These are phyloP conservation scores for Daedaleopsis nitida DNA, from an alignment of 768 basidiomycete genomes.

Conservation along the genomic window DNA sequence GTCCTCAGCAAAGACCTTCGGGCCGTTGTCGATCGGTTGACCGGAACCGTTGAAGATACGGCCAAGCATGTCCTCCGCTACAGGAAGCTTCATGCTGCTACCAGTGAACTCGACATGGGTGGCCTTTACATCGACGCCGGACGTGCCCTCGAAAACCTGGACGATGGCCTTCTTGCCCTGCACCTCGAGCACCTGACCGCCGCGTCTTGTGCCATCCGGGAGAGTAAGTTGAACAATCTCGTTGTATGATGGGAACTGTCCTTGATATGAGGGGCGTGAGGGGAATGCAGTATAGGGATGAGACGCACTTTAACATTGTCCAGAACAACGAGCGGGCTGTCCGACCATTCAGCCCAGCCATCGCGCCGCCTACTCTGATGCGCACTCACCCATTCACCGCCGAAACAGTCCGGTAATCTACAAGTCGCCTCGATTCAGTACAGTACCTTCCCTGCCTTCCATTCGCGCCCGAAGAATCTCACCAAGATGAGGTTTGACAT, in stretches of 20 bases:
- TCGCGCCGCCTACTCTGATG: not conserved
- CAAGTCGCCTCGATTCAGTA: slow-evolving; percentile 8
- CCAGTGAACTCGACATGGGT: slow-evolving; percentile 99
- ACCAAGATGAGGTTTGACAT: slow-evolving; percentile 89
- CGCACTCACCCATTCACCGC: slow-evolving; percentile 89
- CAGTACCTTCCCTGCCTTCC: not conserved
- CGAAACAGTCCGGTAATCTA: slow-evolving; percentile 98
- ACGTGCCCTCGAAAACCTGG: slow-evolving; percentile 98
- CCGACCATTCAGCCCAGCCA: slow-evolving; percentile 11
- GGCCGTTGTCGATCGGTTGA: slow-evolving; percentile 97
- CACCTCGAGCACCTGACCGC: slow-evolving; percentile 97
- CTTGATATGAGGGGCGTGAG: slow-evolving; percentile 10
- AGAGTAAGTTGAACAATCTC: slow-evolving; percentile 96
- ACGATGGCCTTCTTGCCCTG: slow-evolving; percentile 99
- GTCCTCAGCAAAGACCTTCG: slow-evolving; percentile 99
- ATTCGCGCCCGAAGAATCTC: slow-evolving; percentile 18
- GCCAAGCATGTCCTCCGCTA: slow-evolving; percentile 98
- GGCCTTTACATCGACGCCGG: slow-evolving; percentile 95
- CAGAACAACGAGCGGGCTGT: slow-evolving; percentile 90
- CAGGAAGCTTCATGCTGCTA: slow-evolving; percentile 97
- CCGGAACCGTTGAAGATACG: slow-evolving; percentile 99
- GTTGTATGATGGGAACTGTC: slow-evolving; percentile 94
- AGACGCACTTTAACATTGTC: slow-evolving; percentile 95
- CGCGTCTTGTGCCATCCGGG: slow-evolving; percentile 92
- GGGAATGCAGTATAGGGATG: not conserved